Conservation (phyloP, 345 rosid genomes). For the Eucalyptus pumila region DNA sequence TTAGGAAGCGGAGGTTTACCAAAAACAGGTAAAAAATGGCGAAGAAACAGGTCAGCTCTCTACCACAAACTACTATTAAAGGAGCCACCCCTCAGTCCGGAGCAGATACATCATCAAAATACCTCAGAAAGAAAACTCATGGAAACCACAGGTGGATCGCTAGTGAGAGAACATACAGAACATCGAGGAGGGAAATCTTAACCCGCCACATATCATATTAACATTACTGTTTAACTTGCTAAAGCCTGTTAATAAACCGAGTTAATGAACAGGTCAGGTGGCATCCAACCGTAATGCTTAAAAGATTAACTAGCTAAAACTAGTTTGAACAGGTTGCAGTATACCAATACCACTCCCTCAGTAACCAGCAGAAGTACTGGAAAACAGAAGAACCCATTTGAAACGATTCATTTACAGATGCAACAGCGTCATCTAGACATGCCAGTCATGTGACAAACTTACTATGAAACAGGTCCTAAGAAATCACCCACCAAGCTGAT, state of each 20-base stretch:
- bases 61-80: neutral
- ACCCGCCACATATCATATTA: neutral
- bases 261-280: neutral
- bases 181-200: neutral
- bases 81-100: neutral
- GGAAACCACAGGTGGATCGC: neutral
- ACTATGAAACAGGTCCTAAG: slow-evolving; percentile 44
- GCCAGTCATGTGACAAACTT: neutral
- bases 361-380: neutral
- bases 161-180: neutral
- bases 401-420: neutral
- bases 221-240: neutral
- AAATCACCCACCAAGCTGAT: slow-evolving; percentile 74
- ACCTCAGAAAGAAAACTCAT: neutral
- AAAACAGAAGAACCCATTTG: neutral
- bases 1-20: neutral
- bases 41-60: neutral
- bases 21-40: neutral
- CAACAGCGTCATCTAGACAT: neutral
- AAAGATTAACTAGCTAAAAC: neutral
- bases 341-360: neutral
- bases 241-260: neutral
- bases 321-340: neutral
- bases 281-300: neutral
- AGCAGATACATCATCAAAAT: neutral